Percentiles rank a stretch among this genome's conserved stretches.
Conservation (phyloP, 495 filamentous ascomycete genomes). For the Neurospora terricola region DNA sequence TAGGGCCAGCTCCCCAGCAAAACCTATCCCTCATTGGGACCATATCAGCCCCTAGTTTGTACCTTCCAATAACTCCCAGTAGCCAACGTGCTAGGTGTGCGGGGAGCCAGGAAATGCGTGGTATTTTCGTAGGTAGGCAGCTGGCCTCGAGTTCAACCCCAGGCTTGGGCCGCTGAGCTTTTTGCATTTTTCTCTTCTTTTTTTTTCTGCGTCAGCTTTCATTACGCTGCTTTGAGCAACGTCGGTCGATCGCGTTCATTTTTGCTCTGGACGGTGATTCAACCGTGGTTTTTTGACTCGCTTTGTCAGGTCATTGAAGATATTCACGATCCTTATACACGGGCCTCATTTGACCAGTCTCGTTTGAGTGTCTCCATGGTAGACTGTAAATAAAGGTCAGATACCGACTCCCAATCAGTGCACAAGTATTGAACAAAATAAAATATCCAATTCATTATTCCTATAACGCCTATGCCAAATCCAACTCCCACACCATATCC, state of each 20-base stretch:
- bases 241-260: neutral
- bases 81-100: neutral
- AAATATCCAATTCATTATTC: neutral
- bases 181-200: neutral
- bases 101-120: neutral
- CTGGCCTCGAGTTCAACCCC: neutral
- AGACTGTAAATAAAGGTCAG: neutral
- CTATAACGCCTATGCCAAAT: neutral
- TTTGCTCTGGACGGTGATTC: neutral
- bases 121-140: neutral
- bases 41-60: neutral
- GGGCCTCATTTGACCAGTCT: neutral
- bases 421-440: neutral
- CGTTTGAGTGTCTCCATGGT: neutral
- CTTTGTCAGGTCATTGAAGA: neutral
- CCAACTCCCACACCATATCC: conserved; percentile 20
- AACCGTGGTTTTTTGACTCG: neutral
- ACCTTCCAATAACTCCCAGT: neutral
- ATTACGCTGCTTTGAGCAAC: neutral
- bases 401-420: too few relatives aligned
- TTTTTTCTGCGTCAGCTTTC: neutral
- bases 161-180: neutral
- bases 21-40: neutral
- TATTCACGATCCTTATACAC: neutral
- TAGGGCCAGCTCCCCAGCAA: neutral